Conservation (phyloP, 2,329 filamentous ascomycete genomes). For the Fusarium multiceps region DNA sequence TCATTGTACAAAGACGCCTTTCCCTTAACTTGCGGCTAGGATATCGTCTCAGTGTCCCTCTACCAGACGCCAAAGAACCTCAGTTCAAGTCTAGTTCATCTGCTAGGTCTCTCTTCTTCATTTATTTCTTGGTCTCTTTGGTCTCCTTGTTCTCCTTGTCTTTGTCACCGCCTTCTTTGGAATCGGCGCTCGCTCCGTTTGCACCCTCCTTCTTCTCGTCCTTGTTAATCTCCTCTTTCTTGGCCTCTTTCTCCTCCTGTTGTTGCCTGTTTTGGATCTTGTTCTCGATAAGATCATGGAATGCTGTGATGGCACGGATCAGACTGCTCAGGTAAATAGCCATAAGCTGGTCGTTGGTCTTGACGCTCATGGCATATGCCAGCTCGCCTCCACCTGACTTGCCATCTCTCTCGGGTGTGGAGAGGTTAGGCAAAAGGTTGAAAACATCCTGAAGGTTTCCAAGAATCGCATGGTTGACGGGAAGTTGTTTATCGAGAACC, state of each 20-base stretch:
- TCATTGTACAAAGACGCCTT: conserved; percentile 48
- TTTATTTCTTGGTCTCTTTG: conserved; percentile 62
- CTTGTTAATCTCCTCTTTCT: conserved; percentile 76
- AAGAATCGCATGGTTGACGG: conserved; percentile 96
- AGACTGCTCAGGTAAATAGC: conserved; percentile 93
- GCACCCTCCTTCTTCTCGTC: conserved; percentile 67
- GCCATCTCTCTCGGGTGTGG: conserved; percentile 78
- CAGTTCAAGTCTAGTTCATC: conserved; percentile 35
- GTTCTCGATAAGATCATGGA: conserved; percentile 99
- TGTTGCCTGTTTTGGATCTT: conserved; percentile 99
- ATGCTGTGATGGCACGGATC: conserved; percentile 97
- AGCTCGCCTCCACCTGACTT: conserved; percentile 81
- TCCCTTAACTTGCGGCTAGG: conserved; percentile 35
- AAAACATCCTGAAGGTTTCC: conserved; percentile 99
- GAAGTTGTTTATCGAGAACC: conserved; percentile 90
- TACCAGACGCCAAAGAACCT: conserved; percentile 41
- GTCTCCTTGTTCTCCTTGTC: conserved; percentile 69
- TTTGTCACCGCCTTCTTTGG: conserved; percentile 64
- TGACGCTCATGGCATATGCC: conserved; percentile 96
- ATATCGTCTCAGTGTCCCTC: conserved; percentile 36
- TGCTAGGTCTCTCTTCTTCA: conserved; percentile 13
- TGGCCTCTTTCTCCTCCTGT: conserved; percentile 93
- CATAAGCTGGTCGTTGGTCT: conserved; percentile 99
- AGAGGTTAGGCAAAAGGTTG: conserved; percentile 96
- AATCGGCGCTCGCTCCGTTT: conserved; percentile 55